Conservation (phyloP, 2,329 filamentous ascomycete genomes). For the Aaosphaeria pasadenensis region DNA sequence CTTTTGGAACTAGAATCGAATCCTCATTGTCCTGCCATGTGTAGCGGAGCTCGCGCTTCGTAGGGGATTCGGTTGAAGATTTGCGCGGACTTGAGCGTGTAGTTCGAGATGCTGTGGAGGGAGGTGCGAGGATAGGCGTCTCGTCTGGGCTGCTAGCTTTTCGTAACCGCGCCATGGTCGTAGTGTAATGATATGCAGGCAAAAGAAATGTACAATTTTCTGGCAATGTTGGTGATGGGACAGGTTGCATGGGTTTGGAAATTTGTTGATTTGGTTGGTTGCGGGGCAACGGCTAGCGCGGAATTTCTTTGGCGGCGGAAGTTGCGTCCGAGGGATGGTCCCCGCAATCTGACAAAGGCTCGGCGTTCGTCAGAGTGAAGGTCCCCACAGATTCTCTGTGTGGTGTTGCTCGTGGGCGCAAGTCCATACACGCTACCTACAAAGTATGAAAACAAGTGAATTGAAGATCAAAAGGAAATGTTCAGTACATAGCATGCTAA, state of each 20-base stretch:
- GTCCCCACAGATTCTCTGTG: no score
- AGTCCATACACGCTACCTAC: background rate
- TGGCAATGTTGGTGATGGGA: background rate
- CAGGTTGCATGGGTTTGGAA: background rate
- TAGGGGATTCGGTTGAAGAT: slow-evolving; percentile 14
- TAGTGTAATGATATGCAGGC: background rate
- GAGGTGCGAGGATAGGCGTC: slow-evolving; percentile 16
- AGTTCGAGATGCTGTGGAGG: slow-evolving; percentile 12
- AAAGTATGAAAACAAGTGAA: background rate
- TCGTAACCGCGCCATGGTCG: slow-evolving; percentile 33
- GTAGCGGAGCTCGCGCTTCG: slow-evolving; percentile 21
- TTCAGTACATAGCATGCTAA: slow-evolving; percentile 33
- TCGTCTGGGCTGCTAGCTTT: slow-evolving; percentile 9
- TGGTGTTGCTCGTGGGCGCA: no score
- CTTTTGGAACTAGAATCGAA: slow-evolving; percentile 20
- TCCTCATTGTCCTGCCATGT: slow-evolving; percentile 20
- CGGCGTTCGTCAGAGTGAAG: no score
- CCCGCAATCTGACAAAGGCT: no score
- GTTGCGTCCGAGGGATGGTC: no score
- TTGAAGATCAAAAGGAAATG: slow-evolving; percentile 9
- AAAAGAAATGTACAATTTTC: background rate
- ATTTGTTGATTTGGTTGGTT: slow-evolving; percentile 8
- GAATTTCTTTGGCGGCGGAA: background rate
- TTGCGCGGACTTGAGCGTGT: slow-evolving; percentile 27
- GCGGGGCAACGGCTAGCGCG: slow-evolving; percentile 7